phyloP scores from a whole-genome alignment of 495 filamentous ascomycete species.

The Neurospora intermedia region DNA sequence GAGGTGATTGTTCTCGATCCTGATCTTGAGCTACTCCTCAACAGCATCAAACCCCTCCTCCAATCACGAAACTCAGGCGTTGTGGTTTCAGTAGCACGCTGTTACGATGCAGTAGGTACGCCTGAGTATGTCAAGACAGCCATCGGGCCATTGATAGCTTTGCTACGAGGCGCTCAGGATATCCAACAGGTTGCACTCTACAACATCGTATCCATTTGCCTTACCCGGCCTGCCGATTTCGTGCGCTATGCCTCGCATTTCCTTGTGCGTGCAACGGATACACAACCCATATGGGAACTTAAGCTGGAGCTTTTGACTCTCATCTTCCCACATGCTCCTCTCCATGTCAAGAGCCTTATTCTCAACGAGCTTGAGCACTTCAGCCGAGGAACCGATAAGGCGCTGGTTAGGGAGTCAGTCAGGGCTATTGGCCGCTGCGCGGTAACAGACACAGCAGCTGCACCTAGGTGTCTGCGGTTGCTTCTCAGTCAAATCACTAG shows the following conservation, averaged over 20 bases:
- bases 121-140: constrained; percentile 56
- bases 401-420: constrained; percentile 76
- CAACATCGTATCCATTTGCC: constrained; percentile 84
- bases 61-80: constrained; percentile 90
- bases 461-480: constrained; percentile 66
- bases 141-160: constrained; percentile 73
- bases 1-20: constrained; percentile 58
- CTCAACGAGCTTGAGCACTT: constrained; percentile 91
- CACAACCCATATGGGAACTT: constrained; percentile 74
- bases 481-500: constrained; percentile 76
- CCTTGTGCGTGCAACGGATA: constrained; percentile 67
- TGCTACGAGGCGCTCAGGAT: constrained; percentile 74
- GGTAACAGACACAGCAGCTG: constrained; percentile 58
- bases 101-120: constrained; percentile 74
- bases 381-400: constrained; percentile 62
- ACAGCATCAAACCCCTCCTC: constrained; percentile 68
- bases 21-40: constrained; percentile 74
- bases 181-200: constrained; percentile 81
- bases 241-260: constrained; percentile 80
- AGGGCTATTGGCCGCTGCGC: constrained; percentile 89
- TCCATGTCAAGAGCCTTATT: constrained; percentile 70
- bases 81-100: constrained; percentile 74
- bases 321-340: constrained; percentile 71
- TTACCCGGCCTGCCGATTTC: constrained; percentile 62
- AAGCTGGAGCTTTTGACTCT: constrained; percentile 87